Conservation (phyloP, 2,329 filamentous ascomycete genomes). For the Thermochaetoides dissita region DNA sequence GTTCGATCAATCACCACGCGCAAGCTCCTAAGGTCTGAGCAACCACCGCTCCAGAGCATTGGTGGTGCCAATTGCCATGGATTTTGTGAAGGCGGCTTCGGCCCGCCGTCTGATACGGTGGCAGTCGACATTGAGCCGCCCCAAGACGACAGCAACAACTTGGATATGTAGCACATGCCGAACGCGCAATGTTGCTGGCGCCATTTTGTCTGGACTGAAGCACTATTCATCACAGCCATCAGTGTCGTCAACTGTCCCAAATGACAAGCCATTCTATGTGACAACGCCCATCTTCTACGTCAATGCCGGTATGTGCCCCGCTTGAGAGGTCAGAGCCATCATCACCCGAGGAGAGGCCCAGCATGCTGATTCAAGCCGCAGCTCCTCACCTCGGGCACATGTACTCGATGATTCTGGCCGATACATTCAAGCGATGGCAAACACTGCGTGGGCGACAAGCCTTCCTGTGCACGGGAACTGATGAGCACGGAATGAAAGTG, state of each 20-base stretch:
- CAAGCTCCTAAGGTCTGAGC: not conserved
- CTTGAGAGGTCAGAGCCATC: not conserved
- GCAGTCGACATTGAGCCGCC: slow-evolving; percentile 5
- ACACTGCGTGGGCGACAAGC: slow-evolving; percentile 57
- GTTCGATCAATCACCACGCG: not conserved
- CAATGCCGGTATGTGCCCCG: slow-evolving; percentile 57
- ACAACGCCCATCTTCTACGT: slow-evolving; percentile 98
- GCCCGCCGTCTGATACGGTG: slow-evolving; percentile 11
- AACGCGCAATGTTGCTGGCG: not conserved
- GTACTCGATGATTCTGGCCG: slow-evolving; percentile 81
- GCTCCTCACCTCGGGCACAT: slow-evolving; percentile 91
- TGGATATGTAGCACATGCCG: slow-evolving; percentile 14
- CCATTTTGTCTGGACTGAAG: not conserved
- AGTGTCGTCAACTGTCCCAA: not conserved
- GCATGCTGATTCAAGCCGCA: slow-evolving; percentile 25
- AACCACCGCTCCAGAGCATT: not conserved
- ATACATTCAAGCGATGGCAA: slow-evolving; percentile 88
- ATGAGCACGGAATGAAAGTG: slow-evolving; percentile 96
- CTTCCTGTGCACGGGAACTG: slow-evolving; percentile 76
- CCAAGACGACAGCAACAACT: slow-evolving; percentile 1
- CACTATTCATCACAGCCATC: slow-evolving; percentile 4
- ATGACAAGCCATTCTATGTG: slow-evolving; percentile 74
- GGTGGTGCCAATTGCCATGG: slow-evolving; percentile 3
- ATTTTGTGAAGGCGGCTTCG: slow-evolving; percentile 9
- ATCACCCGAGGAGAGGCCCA: not conserved